These are phyloP conservation scores for Russula sp. DNA, from an alignment of 768 basidiomycete genomes.

Conservation along the genomic window DNA sequence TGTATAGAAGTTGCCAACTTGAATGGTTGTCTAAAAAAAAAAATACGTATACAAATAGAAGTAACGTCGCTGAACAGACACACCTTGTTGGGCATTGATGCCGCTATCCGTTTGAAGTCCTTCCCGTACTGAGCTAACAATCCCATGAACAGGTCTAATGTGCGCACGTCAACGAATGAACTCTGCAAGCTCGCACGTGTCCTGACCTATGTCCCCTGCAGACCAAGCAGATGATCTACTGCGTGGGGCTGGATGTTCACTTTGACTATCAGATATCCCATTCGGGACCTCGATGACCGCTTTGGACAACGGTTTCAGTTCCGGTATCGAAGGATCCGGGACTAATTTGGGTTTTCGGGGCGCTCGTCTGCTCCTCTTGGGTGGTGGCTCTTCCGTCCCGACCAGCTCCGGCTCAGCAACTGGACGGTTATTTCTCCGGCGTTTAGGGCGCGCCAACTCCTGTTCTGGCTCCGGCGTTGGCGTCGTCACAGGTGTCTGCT, in stretches of 20 bases:
- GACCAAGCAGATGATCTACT: constrained; percentile 42
- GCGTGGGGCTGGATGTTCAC: neutral
- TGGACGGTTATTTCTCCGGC: constrained; percentile 30
- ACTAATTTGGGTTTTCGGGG: neutral
- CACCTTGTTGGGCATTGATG: constrained; percentile 60
- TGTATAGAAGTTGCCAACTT: constrained; percentile 50
- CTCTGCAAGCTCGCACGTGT: constrained; percentile 7
- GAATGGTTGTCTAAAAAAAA: constrained; percentile 46
- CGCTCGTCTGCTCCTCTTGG: constrained; percentile 3
- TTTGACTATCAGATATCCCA: neutral
- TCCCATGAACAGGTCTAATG: constrained; percentile 44
- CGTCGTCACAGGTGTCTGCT: constrained; percentile 46
- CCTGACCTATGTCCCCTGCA: constrained; percentile 58
- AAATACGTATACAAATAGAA: neutral
- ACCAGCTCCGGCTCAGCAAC: constrained; percentile 23
- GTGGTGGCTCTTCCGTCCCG: constrained; percentile 13
- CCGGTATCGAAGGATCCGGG: neutral
- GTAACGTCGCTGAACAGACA: constrained; percentile 11
- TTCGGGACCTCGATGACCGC: neutral
- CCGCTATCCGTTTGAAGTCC: constrained; percentile 64
- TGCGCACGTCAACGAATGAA: constrained; percentile 19
- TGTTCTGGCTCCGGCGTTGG: constrained; percentile 66
- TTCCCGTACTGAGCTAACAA: constrained; percentile 58
- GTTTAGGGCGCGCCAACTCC: constrained; percentile 29
- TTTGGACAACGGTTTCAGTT: constrained; percentile 1